These are phyloP conservation scores for Kodamaea sp. DNA, from an alignment of 1,139 yeast species.

Conservation along the genomic window DNA sequence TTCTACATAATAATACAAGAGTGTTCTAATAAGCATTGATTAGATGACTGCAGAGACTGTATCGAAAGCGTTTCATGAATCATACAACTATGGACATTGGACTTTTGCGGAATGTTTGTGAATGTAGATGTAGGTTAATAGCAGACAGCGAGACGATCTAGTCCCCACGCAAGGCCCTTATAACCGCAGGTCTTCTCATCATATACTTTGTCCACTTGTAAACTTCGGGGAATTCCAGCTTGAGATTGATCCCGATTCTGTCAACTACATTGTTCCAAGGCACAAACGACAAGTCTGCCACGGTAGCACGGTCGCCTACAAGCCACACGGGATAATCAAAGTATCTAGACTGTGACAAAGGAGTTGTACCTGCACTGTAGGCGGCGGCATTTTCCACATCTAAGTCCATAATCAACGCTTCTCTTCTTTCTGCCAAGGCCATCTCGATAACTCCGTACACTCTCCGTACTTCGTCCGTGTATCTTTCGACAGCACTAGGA, in stretches of 20 bases:
- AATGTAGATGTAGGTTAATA: no score
- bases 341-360: conserved; percentile 79
- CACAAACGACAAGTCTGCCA: conserved; percentile 89
- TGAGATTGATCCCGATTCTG: conserved; percentile 84
- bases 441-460: conserved; percentile 94
- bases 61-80: no score
- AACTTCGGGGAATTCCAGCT: conserved; percentile 90
- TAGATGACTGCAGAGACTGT: no score
- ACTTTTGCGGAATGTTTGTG: no score
- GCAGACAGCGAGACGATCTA: conserved; percentile 19
- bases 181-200: conserved; percentile 88
- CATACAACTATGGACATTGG: conserved; percentile 5
- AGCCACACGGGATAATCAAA: conserved; percentile 95
- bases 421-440: conserved; percentile 93
- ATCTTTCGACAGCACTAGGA: conserved; percentile 86
- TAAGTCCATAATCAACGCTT: conserved; percentile 84
- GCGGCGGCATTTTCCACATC: conserved; percentile 90
- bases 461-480: conserved; percentile 89
- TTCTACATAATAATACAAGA: no score
- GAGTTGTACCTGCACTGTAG: conserved; percentile 86
- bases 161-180: conserved; percentile 73
- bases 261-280: conserved; percentile 98
- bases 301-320: conserved; percentile 86
- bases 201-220: conserved; percentile 92
- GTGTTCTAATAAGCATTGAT: no score